A percentile compares a stretch with the other conserved stretches of the same genome.
phyloP scores from a whole-genome alignment of 2,329 filamentous ascomycete species.

The Diaporthe amygdali region DNA sequence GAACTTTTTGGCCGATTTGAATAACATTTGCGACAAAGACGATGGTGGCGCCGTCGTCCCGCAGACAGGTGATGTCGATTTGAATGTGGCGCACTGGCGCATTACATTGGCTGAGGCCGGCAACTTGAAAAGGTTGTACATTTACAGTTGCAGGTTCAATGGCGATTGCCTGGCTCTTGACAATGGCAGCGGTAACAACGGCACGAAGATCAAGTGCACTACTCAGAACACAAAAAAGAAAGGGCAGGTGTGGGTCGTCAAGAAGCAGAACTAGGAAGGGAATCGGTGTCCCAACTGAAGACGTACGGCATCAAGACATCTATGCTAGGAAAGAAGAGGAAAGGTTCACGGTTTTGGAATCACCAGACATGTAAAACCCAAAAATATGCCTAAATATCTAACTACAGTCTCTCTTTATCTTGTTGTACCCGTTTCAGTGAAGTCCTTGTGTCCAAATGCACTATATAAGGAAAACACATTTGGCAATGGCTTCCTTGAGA shows the following conservation, averaged over 20 bases:
- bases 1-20: not conserved
- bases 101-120: not conserved
- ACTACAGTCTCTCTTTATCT: not conserved
- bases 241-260: constrained; percentile 7
- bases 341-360: not conserved
- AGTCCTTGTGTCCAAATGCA: not conserved
- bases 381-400: not conserved
- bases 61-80: constrained; percentile 12
- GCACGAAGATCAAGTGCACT: constrained; percentile 13
- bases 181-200: constrained; percentile 1
- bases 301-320: not conserved
- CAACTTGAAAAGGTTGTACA: constrained; percentile 12
- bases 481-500: no score
- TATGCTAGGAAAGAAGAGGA: no score
- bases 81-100: constrained; percentile 6
- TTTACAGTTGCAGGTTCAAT: constrained; percentile 11
- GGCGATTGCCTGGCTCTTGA: constrained; percentile 10
- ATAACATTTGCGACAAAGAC: not conserved
- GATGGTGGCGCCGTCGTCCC: constrained; percentile 1
- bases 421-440: not conserved
- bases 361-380: no score
- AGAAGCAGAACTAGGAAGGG: constrained; percentile 14
- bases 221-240: constrained; percentile 10
- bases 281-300: not conserved
- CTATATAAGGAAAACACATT: not conserved